Base-by-base conservation (phyloP, 2,329 filamentous ascomycete genomes). In the Botrytis porri region DNA sequence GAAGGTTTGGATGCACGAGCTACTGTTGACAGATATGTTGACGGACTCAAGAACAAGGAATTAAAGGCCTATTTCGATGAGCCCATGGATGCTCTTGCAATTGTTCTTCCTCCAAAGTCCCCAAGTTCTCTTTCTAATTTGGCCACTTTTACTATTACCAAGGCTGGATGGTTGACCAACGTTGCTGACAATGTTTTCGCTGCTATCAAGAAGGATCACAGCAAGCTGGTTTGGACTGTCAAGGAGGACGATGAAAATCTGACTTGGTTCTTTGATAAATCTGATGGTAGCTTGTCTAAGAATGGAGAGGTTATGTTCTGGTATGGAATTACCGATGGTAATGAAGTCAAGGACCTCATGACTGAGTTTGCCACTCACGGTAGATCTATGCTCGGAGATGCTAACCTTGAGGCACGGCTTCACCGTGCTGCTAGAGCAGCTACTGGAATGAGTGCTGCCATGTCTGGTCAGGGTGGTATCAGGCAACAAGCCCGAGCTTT, bases 231-330 rank as follows among this genome's bases (percentile, higher is more conserved):
- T 76, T 99, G 95, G 95, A 97, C 94, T n/a, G 95, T 98, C 74
- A 95, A 93, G 84, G 92, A 95, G 80, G 92, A 97, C 77, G 95
- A 98, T 79, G 95, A 98, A 87, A 98, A 98, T 82, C 86, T 98
- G 79, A 95, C 94, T 18, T 98, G 95, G 96, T 98, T 98, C 86
- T 97, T 97, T 78, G 95, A 97, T 83, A 97, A 97, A 87, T 92
- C 95, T 16, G 94, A 98, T 78, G 95, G 96, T 73, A 97, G 93
- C 83, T 88, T 98, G 79, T 93, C 92, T 75, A 90, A 91, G 72
- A 90, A 93, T 77, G 94, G 94, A 73, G 93, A 95, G 80, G 93
- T 98, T 57, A 90, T 98, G 80, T 98, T 98, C 86, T 98, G 95
- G 93, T 97, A 97, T 82, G 80, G 80, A 64, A 89, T 96, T 73